Conservation (phyloP, 1,284 basidiomycete genomes). For the Apiotrichum montevideense region DNA sequence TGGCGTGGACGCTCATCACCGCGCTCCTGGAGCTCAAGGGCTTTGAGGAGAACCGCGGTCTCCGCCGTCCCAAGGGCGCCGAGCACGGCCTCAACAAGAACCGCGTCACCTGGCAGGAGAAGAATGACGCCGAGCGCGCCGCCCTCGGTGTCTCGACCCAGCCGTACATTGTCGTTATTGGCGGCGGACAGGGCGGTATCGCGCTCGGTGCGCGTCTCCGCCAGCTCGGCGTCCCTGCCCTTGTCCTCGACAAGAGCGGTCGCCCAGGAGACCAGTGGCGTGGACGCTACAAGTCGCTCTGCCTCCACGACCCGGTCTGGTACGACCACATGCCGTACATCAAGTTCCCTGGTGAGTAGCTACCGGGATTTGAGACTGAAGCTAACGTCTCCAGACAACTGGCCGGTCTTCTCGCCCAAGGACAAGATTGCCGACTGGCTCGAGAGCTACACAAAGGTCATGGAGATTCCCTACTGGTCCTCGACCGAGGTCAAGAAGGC, state of each 20-base stretch:
- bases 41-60: slow-evolving; percentile 46
- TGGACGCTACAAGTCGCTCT: slow-evolving; percentile 54
- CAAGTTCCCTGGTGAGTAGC: slow-evolving; percentile 33
- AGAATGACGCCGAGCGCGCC: slow-evolving; percentile 27
- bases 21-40: slow-evolving; percentile 54
- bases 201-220: slow-evolving; percentile 43
- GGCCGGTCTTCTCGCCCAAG: slow-evolving; percentile 59
- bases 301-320: slow-evolving; percentile 58
- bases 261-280: slow-evolving; percentile 48
- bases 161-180: slow-evolving; percentile 24
- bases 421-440: slow-evolving; percentile 39
- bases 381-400: slow-evolving; percentile 30
- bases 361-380: too few relatives aligned
- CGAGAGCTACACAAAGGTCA: slow-evolving; percentile 29
- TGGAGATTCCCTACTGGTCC: slow-evolving; percentile 36
- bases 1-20: slow-evolving; percentile 54
- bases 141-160: slow-evolving; percentile 16
- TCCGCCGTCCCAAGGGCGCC: slow-evolving; percentile 16
- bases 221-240: slow-evolving; percentile 39
- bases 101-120: slow-evolving; percentile 20
- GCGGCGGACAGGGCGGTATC: slow-evolving; percentile 24
- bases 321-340: slow-evolving; percentile 49
- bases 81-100: slow-evolving; percentile 17
- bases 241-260: slow-evolving; percentile 43
- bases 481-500: slow-evolving; percentile 51